These are phyloP conservation scores for Kodamaea arcana DNA, from an alignment of 1,139 yeast species.

Conservation along the genomic window DNA sequence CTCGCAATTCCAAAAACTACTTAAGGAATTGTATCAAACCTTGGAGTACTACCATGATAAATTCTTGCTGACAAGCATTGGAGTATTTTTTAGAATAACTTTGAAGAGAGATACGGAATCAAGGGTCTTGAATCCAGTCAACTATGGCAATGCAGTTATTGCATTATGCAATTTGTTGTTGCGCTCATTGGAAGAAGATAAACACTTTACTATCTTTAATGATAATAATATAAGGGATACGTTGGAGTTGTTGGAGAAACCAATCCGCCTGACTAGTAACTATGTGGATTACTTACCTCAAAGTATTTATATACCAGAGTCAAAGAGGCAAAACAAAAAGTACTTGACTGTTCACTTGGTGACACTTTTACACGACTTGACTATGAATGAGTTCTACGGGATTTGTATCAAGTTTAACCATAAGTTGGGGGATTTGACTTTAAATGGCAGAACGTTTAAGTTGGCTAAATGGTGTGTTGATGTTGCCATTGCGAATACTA, in stretches of 20 bases:
- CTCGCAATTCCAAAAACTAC: neutral
- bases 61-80: conserved; percentile 25
- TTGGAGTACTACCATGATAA: conserved; percentile 6
- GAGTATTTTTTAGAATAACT: conserved; percentile 45
- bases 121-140: conserved; percentile 54
- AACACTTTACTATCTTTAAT: conserved; percentile 44
- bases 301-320: conserved; percentile 41
- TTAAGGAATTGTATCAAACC: neutral
- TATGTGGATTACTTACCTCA: conserved; percentile 40
- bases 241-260: conserved; percentile 54
- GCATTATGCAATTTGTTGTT: conserved; percentile 54
- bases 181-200: conserved; percentile 64
- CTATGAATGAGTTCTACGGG: conserved; percentile 60
- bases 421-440: conserved; percentile 57
- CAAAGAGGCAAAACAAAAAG: conserved; percentile 18
- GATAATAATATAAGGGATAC: conserved; percentile 53
- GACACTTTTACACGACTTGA: conserved; percentile 55
- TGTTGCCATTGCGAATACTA: conserved; percentile 57
- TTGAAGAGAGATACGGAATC: conserved; percentile 55
- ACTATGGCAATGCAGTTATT: conserved; percentile 62
- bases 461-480: conserved; percentile 72
- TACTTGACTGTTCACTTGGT: conserved; percentile 38
- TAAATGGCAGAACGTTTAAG: conserved; percentile 59
- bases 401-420: conserved; percentile 60
- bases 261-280: conserved; percentile 43